Evolutionary conservation across 2,329 filamentous ascomycete genomes (phyloP).

Genomic region (Epichloe uncinata): DNA sequence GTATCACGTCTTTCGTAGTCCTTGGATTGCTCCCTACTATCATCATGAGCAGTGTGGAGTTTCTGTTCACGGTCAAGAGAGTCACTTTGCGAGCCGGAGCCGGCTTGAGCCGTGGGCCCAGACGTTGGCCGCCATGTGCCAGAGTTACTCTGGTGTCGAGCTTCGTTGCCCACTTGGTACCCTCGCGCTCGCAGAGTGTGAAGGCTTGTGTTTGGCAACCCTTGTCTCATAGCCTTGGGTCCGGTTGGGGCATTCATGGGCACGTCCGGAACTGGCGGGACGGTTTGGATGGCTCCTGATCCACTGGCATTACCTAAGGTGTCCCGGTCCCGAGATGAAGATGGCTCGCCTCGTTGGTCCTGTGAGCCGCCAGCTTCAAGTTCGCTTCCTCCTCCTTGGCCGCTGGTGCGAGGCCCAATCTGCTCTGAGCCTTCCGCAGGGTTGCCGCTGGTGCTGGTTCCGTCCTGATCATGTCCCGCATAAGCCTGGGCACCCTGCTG

Average conservation of each 20-base stretch:
- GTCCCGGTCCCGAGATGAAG: conserved; percentile 18
- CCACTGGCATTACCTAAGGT: conserved; percentile 17
- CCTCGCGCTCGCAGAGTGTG: conserved; percentile 47
- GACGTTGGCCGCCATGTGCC: conserved; percentile 4
- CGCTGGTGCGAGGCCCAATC: conserved; percentile 6
- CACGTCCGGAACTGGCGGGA: conserved; percentile 24
- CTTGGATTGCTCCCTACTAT: conserved; percentile 20
- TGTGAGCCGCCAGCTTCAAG: conserved; percentile 8
- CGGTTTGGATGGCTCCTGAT: conserved; percentile 18
- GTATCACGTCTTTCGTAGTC: conserved; percentile 14
- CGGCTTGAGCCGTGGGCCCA: conserved; percentile 5
- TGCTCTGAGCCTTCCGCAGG: conserved; percentile 16
- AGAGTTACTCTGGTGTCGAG: conserved; percentile 16
- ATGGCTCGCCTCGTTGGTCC: conserved; percentile 9
- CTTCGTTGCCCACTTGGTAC: conserved; percentile 31
- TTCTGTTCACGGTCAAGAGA: conserved; percentile 27
- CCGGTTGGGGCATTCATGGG: conserved; percentile 73
- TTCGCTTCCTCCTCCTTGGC: conserved; percentile 6
- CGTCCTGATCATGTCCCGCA: conserved; percentile 11
- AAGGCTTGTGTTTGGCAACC: conserved; percentile 68
- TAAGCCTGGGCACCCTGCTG: conserved; percentile 9
- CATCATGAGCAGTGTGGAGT: conserved; percentile 14
- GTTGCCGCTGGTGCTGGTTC: conserved; percentile 6
- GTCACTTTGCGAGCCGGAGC: conserved; percentile 31
- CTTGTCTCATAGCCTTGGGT: conserved; percentile 88